These are phyloP conservation scores for Metarhizium guizhouense DNA, from an alignment of 2,329 filamentous ascomycete species.

Conservation along the genomic window DNA sequence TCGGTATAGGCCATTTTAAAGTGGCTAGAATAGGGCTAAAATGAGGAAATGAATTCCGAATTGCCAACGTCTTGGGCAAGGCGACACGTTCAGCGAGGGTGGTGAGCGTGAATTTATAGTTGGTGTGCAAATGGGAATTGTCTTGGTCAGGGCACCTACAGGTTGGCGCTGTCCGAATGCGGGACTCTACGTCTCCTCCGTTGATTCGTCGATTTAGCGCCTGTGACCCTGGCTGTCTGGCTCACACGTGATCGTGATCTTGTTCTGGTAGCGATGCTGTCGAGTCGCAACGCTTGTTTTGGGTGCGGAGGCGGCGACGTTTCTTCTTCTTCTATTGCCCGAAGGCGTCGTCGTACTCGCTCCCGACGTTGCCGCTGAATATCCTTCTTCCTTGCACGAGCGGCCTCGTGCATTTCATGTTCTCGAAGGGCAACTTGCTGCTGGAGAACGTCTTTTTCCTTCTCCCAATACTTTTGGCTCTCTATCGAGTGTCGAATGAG, in stretches of 20 bases:
- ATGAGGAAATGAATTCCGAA: too few relatives aligned
- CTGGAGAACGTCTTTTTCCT: neutral
- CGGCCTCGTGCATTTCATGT: neutral
- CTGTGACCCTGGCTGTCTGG: neutral
- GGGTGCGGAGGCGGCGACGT: neutral
- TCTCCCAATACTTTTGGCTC: neutral
- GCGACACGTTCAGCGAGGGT: too few relatives aligned
- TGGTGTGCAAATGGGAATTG: too few relatives aligned
- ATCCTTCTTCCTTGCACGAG: neutral
- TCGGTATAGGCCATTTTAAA: too few relatives aligned
- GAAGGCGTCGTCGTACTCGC: neutral
- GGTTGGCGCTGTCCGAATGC: too few relatives aligned
- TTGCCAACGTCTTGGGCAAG: too few relatives aligned
- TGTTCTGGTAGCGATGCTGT: neutral
- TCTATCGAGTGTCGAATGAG: neutral
- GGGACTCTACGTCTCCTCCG: neutral
- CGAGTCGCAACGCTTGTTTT: neutral
- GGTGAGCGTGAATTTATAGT: too few relatives aligned
- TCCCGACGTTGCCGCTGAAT: neutral
- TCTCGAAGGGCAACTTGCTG: neutral
- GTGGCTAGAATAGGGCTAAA: too few relatives aligned
- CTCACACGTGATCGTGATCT: neutral
- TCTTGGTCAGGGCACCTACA: too few relatives aligned
- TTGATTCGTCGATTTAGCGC: neutral
- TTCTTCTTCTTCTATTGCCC: neutral